Evolutionary conservation across 352 stramenopile species (phyloP).

Genomic region (Blastocystis hominis): DNA sequence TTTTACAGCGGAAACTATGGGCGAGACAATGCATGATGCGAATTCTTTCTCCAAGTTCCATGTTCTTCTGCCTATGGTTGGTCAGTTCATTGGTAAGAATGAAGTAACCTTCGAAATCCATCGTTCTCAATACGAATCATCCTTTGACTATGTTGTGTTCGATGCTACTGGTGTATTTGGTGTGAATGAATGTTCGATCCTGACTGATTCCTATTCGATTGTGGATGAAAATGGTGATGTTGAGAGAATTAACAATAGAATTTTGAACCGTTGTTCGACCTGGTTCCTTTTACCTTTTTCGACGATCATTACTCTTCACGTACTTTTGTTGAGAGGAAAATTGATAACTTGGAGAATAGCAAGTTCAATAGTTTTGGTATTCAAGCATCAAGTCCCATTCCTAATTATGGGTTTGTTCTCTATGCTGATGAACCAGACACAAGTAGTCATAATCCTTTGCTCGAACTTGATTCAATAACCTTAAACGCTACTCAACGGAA

Average conservation of each 20-base stretch:
- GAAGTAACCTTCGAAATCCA: slow-evolving; percentile 34
- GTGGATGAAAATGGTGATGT: neutral
- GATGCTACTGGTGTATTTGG: slow-evolving; percentile 17
- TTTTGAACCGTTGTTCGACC: neutral
- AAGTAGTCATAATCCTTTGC: neutral
- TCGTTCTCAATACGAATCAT: neutral
- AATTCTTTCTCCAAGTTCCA: slow-evolving; percentile 12
- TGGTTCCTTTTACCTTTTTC: neutral
- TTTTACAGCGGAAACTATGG: neutral
- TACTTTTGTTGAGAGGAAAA: neutral
- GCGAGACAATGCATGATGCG: neutral
- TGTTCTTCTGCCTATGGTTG: neutral
- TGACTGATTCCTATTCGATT: neutral
- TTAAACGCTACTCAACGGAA: no score
- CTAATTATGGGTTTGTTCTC: neutral
- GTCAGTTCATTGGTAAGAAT: neutral
- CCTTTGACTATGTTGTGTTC: neutral
- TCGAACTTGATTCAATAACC: neutral
- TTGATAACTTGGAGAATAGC: slow-evolving; percentile 1
- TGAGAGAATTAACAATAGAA: neutral
- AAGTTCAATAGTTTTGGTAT: slow-evolving; percentile 26
- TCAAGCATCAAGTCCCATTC: neutral
- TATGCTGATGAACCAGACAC: neutral
- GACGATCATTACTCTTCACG: neutral
- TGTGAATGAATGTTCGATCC: neutral